Evolutionary conservation across 768 basidiomycete species (phyloP).

Genomic region (Coprinopsis strossmayeri): DNA sequence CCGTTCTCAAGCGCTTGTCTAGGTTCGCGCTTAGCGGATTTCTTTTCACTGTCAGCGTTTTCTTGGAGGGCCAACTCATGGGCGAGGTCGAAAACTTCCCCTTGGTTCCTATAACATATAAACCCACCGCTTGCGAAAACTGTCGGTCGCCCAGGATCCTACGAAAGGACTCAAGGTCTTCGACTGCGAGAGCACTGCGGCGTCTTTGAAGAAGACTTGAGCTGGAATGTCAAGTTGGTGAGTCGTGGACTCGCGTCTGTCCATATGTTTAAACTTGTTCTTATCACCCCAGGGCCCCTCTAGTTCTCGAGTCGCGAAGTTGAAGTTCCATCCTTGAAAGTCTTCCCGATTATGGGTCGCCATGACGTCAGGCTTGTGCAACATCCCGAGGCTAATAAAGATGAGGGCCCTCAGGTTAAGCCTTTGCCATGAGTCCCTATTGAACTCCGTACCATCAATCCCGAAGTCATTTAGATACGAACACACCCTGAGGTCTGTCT

Average conservation of each 20-base stretch:
- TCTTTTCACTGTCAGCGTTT: neutral
- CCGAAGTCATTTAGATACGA: too few species aligned
- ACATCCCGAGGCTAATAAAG: too few species aligned
- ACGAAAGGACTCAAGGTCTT: neutral
- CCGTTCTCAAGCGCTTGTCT: neutral
- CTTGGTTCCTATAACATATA: neutral
- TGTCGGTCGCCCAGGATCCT: neutral
- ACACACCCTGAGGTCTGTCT: too few species aligned
- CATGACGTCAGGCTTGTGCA: neutral
- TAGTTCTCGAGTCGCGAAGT: neutral
- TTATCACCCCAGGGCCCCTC: neutral
- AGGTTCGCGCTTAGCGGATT: neutral
- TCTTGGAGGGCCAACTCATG: neutral
- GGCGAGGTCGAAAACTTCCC: neutral
- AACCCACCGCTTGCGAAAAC: neutral
- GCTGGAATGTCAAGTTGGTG: neutral
- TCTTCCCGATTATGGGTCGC: neutral
- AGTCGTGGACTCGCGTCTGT: too few species aligned
- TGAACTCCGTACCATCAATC: too few species aligned
- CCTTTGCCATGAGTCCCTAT: too few species aligned
- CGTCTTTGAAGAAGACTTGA: neutral
- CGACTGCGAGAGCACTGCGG: neutral
- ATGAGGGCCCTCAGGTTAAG: too few species aligned
- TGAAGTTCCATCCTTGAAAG: neutral
- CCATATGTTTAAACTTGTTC: neutral